These are phyloP conservation scores for Monosporascus sp. DNA, from an alignment of 2,329 filamentous ascomycete genomes.

Conservation along the genomic window DNA sequence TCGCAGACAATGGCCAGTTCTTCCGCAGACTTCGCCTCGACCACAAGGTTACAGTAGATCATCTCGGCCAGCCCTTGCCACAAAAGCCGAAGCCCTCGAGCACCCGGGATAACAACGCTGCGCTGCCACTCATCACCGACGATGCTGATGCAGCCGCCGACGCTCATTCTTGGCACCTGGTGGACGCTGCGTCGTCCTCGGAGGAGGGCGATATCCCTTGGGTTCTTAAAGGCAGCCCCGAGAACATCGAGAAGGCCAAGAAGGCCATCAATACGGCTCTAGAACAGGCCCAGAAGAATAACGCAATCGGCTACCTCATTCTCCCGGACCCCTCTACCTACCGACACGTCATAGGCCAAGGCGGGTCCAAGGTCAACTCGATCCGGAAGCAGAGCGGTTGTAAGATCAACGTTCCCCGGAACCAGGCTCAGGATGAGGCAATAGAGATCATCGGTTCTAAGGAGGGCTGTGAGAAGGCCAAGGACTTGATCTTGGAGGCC, in stretches of 20 bases:
- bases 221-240: constrained; percentile 75
- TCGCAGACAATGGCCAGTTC: constrained; percentile 86
- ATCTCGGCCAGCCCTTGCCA: constrained; percentile 74
- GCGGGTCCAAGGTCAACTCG: constrained; percentile 84
- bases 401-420: constrained; percentile 87
- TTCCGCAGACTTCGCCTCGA: constrained; percentile 88
- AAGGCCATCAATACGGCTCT: constrained; percentile 68
- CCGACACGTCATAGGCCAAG: constrained; percentile 82
- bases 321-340: constrained; percentile 87
- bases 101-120: constrained; percentile 51
- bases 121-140: constrained; percentile 90
- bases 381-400: constrained; percentile 91
- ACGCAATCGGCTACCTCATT: constrained; percentile 77
- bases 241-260: constrained; percentile 78
- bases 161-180: constrained; percentile 77
- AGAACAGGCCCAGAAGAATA: constrained; percentile 63
- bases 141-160: constrained; percentile 61
- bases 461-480: constrained; percentile 80
- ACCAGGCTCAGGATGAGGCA: constrained; percentile 69
- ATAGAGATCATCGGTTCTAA: constrained; percentile 82
- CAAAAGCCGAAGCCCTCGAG: constrained; percentile 55
- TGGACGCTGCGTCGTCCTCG: constrained; percentile 52
- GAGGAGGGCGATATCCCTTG: constrained; percentile 76
- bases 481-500: constrained; percentile 80
- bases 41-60: constrained; percentile 84